These are phyloP conservation scores for Saccharomyces paradoxus DNA, from an alignment of 805 yeast species.

Conservation along the genomic window DNA sequence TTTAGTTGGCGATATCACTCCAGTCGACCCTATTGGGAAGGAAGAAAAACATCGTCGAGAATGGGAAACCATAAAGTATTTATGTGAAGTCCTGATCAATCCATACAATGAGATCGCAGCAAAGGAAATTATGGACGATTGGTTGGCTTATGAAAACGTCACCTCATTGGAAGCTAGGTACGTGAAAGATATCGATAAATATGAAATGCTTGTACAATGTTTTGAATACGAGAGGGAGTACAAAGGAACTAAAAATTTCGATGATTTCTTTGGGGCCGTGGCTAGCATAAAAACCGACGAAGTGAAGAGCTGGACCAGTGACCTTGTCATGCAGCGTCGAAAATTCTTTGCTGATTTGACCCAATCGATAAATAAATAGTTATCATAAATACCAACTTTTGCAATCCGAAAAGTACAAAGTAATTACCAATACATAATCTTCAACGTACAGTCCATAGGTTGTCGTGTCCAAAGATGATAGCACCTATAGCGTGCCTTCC, in stretches of 20 bases:
- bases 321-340: conserved; percentile 40
- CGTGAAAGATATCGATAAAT: conserved; percentile 91
- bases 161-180: conserved; percentile 75
- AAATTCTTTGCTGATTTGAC: conserved; percentile 3
- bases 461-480: conserved; percentile 82
- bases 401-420: background rate
- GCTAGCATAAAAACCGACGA: conserved; percentile 60
- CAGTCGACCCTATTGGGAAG: conserved; percentile 65
- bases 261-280: conserved; percentile 62
- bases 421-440: background rate
- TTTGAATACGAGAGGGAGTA: conserved; percentile 72
- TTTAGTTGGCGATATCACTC: conserved; percentile 90
- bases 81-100: conserved; percentile 47
- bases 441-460: conserved; percentile 37
- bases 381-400: background rate
- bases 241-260: conserved; percentile 49
- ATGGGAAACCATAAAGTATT: conserved; percentile 56
- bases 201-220: conserved; percentile 74
- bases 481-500: conserved; percentile 81
- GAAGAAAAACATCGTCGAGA: conserved; percentile 82
- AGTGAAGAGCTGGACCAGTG: conserved; percentile 61
- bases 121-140: conserved; percentile 54
- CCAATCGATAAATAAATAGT: conserved; percentile 2
- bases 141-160: conserved; percentile 87
- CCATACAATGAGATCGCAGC: conserved; percentile 62